Percentiles rank a stretch among this genome's conserved stretches.
Evolutionary conservation across 257 asterid genomes (phyloP).

Genomic region (Cynanchum wilfordii): DNA sequence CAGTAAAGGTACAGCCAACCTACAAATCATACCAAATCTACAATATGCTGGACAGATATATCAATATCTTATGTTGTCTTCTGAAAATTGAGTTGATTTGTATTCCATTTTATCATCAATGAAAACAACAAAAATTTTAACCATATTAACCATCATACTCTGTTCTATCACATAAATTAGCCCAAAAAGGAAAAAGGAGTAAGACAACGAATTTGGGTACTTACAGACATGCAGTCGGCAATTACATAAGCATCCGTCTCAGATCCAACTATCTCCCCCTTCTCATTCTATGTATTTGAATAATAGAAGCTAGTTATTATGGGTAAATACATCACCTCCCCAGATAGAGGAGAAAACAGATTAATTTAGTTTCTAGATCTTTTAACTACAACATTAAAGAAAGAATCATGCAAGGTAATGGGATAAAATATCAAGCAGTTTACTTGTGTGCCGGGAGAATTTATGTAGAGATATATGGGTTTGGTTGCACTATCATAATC

Average conservation of each 20-base stretch:
- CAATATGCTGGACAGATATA: background rate
- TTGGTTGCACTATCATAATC: constrained; percentile 66
- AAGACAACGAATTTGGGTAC: constrained; percentile 20
- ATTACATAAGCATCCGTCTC: constrained; percentile 90
- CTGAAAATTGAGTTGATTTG: background rate
- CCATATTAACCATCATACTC: background rate
- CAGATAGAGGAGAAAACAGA: background rate
- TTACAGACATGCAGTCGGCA: constrained; percentile 83
- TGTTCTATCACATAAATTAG: background rate
- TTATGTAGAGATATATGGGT: constrained; percentile 86
- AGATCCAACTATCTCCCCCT: constrained; percentile 78
- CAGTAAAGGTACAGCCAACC: constrained; percentile 2
- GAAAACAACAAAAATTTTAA: background rate
- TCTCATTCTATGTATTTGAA: constrained; percentile 50
- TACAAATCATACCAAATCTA: background rate
- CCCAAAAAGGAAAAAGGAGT: background rate
- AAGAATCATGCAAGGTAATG: background rate
- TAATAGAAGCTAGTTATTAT: background rate
- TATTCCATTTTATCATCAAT: background rate
- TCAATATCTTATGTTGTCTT: background rate
- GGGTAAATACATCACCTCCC: constrained; percentile 5
- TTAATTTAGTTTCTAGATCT: background rate
- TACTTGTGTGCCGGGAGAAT: constrained; percentile 92
- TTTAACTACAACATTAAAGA: background rate
- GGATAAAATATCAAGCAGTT: background rate